Evolutionary conservation across 768 basidiomycete species (phyloP), one percentile per base, ranked within the genome.

Genomic region (Xerocomellus amylosporus): DNA sequence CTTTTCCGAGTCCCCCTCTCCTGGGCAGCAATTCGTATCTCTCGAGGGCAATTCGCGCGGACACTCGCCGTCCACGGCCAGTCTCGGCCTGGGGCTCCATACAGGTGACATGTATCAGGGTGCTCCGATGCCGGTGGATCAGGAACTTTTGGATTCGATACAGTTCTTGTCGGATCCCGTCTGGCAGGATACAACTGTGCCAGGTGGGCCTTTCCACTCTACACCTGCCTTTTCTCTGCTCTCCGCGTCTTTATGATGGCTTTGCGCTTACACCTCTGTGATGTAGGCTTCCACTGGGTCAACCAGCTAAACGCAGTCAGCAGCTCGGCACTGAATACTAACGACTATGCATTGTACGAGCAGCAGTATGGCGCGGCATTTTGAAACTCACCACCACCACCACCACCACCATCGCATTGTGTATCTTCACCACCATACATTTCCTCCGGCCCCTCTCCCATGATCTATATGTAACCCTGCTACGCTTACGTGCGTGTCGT

Each of bases 111-210:
- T 80, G 59, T 81, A 83, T 70, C 75, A 79, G 36, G 44, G 42
- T 19, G 9, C 58, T n/a, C 75, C 82, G 1, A 73, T 86, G 59
- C 76, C 78, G 2, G 84, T 83, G 60, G 83, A 87, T 60, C 71
- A 75, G 17, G 81, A 82, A 38, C 78, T 87, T 26, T 61, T 87
- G 66, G 79, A 85, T 49, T 82, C 82, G 24, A 79, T 86, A 63
- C 82, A 85, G 59, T 77, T 81, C 30, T 65, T 87, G 62, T 72
- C 77, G 15, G 79, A 85, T 63, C 77, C 80, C 41, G 69, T 72
- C 3, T 86, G 83, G 84, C 79, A 77, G 36, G 81, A 82, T 63
- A 76, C 79, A 28, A 70, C 77, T 2, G 58, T 84, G 37, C 79
- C 84, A 62, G 79, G 84, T 85, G 58, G 60, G 80, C 66, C 5